Evolutionary conservation across 495 filamentous ascomycete species (phyloP), one percentile per base, ranked within the genome.

Genomic region (Xylaria bambusicola): DNA sequence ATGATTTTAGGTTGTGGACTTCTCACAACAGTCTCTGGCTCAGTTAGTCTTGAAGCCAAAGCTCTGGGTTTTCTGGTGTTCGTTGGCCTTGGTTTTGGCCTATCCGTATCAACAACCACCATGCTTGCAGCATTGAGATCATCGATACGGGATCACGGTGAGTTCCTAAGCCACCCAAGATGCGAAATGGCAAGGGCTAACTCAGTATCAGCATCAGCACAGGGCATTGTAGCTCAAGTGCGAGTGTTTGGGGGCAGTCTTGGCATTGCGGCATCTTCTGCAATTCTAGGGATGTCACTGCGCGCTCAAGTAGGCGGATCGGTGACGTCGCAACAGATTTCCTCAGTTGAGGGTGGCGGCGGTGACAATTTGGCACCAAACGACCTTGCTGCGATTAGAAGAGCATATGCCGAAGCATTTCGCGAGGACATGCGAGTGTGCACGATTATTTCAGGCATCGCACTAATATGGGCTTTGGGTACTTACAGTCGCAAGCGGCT

Each of bases 181-280:
- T 3, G 0, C 24, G 7, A 33, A 20, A 10, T 27, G 2, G 6
- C 7, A 6, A 3, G 24, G 56, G 15, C 50, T 67, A 40, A 70
- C 20, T 20, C 12, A 53, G 23, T 18, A 3, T 46, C 29, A 80
- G 78, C 80, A 18, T 65, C 79, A 6, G 80, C 79, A 0, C 80
- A 83, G 61, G 81, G 79, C 7, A 73, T 83, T 29, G 56, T 82
- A 29, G 75, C 80, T 0, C 78, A 83, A 44, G 73, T 74, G n/a
- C 73, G 80, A 18, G 73, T 83, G 12, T 67, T 82, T 5, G 81
- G 81, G 3, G 81, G 81, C 10, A 79, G 76, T 46, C 71, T 84
- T 26, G 81, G 81, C 12, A 80, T 84, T 47, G 78, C 80, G 1
- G 74, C 73, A 1, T 80, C 77, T 7, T 77, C 80, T 2, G 74